phyloP scores from a whole-genome alignment of 306 rosid species.

The Chamaecrista fasciculata region DNA sequence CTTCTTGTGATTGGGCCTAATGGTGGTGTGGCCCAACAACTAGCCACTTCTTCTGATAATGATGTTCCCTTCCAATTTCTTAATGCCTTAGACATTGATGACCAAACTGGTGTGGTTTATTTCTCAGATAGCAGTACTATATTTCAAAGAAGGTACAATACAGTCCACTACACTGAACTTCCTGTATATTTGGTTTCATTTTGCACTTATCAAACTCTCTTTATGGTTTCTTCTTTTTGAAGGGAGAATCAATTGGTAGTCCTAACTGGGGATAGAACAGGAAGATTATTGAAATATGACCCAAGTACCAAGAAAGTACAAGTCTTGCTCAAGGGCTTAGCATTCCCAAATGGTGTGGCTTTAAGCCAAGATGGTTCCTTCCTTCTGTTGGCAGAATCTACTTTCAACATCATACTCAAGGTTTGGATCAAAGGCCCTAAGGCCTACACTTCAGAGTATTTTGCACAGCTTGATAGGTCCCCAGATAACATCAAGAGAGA shows the following conservation, averaged over 20 bases:
- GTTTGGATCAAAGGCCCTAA: slow-evolving; percentile 36
- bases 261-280: slow-evolving; percentile 55
- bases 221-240: neutral
- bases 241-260: neutral
- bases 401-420: slow-evolving; percentile 27
- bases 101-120: slow-evolving; percentile 39
- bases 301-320: slow-evolving; percentile 37
- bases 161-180: neutral
- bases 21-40: slow-evolving; percentile 41
- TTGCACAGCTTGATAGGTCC: slow-evolving; percentile 35
- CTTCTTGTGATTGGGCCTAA: slow-evolving; percentile 32
- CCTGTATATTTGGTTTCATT: no score
- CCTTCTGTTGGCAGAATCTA: slow-evolving; percentile 43
- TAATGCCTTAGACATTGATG: slow-evolving; percentile 50
- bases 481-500: slow-evolving; percentile 63
- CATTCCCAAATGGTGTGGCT: slow-evolving; percentile 66
- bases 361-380: slow-evolving; percentile 52
- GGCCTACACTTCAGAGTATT: slow-evolving; percentile 3
- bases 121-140: slow-evolving; percentile 50
- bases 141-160: slow-evolving; percentile 45
- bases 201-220: no score
- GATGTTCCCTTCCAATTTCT: slow-evolving; percentile 41
- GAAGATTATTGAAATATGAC: slow-evolving; percentile 53
- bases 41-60: slow-evolving; percentile 37
- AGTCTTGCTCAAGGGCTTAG: slow-evolving; percentile 42